Evolutionary conservation across 2,329 filamentous ascomycete genomes (phyloP).

Genomic region (Grosmannia huntii): DNA sequence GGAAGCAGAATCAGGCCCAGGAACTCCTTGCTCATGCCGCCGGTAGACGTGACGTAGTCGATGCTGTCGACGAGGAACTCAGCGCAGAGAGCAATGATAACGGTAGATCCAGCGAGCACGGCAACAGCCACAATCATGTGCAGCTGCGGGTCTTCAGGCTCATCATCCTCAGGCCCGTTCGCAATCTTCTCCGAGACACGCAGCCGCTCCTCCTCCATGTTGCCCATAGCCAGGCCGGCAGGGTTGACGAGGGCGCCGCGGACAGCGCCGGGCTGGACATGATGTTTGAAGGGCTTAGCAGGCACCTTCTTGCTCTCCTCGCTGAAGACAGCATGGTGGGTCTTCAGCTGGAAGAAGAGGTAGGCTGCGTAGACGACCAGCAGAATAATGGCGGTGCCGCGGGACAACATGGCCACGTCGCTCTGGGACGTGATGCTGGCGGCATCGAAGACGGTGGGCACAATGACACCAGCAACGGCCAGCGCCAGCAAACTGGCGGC

Average conservation of each 20-base stretch:
- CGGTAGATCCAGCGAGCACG: slow-evolving; percentile 60
- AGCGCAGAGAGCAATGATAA: slow-evolving; percentile 66
- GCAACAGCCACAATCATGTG: slow-evolving; percentile 58
- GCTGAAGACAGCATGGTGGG: slow-evolving; percentile 70
- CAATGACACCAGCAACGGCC: slow-evolving; percentile 69
- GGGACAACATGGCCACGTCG: slow-evolving; percentile 51
- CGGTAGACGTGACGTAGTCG: slow-evolving; percentile 46
- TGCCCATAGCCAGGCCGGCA: slow-evolving; percentile 22
- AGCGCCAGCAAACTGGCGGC: slow-evolving; percentile 70
- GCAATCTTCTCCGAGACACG: slow-evolving; percentile 12
- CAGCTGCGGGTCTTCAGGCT: slow-evolving; percentile 62
- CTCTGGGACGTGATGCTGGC: slow-evolving; percentile 25
- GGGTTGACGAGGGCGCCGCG: slow-evolving; percentile 27
- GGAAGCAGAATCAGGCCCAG: slow-evolving; percentile 65
- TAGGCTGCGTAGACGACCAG: slow-evolving; percentile 74
- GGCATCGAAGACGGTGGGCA: slow-evolving; percentile 73
- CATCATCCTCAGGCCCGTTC: slow-evolving; percentile 39
- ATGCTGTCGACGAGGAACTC: slow-evolving; percentile 65
- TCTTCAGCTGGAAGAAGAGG: slow-evolving; percentile 83
- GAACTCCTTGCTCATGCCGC: slow-evolving; percentile 54
- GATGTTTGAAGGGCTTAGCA: slow-evolving; percentile 33
- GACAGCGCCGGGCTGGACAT: slow-evolving; percentile 21
- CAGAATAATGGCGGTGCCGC: slow-evolving; percentile 67
- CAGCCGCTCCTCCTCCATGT: slow-evolving; percentile 20
- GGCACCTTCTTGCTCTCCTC: slow-evolving; percentile 66